Percentiles rank a stretch among this genome's conserved stretches.
phyloP scores from a whole-genome alignment of 2,329 filamentous ascomycete genomes.

The Nemania sp. region DNA sequence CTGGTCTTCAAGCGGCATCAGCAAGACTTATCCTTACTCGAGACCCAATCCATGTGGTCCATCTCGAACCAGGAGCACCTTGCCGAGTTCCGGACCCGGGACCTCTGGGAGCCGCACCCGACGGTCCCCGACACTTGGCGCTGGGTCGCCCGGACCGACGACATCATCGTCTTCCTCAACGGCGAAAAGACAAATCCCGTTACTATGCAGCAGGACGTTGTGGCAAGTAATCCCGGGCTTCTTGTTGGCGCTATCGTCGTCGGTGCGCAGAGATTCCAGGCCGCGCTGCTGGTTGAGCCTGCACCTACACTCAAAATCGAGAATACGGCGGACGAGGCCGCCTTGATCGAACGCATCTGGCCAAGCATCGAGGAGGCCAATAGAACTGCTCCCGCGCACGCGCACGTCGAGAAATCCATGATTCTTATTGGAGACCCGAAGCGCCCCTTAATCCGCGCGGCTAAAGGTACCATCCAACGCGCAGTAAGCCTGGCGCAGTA shows the following conservation, averaged over 20 bases:
- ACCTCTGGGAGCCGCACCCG: constrained; percentile 36
- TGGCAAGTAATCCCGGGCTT: constrained; percentile 23
- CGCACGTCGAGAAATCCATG: constrained; percentile 28
- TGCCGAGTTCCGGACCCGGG: constrained; percentile 26
- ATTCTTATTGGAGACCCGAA: constrained; percentile 22
- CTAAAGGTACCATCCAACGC: constrained; percentile 31
- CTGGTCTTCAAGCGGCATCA: constrained; percentile 32
- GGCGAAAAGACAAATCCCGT: constrained; percentile 40
- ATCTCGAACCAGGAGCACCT: no score
- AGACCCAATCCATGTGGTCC: no score
- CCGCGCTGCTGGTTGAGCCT: constrained; percentile 31
- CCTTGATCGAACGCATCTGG: constrained; percentile 34
- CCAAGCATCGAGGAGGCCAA: constrained; percentile 33
- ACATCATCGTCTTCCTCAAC: constrained; percentile 41
- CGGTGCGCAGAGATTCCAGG: constrained; percentile 32
- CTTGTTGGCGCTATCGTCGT: constrained; percentile 28
- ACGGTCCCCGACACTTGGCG: constrained; percentile 33
- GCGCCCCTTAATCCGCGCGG: constrained; percentile 29
- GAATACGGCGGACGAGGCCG: constrained; percentile 28
- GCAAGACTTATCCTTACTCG: no score
- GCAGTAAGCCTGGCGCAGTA: constrained; percentile 28
- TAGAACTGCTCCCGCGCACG: constrained; percentile 27
- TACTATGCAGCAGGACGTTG: constrained; percentile 36
- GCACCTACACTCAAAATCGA: not conserved
- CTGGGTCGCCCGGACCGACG: constrained; percentile 37